Conservation (phyloP, 2,329 filamentous ascomycete species). For the Zymoseptoria passerinii region DNA sequence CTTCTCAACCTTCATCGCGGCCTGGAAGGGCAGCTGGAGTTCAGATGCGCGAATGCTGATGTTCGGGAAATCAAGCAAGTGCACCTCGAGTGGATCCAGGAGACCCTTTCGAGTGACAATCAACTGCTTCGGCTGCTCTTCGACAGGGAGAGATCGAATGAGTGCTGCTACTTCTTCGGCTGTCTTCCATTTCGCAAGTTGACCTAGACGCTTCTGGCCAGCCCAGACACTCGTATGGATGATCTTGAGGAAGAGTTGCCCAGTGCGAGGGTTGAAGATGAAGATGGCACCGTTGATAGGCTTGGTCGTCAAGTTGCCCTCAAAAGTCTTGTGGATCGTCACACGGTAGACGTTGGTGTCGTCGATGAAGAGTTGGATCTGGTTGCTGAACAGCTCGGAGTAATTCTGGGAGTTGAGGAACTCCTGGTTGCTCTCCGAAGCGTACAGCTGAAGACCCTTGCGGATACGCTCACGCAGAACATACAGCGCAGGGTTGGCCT, state of each 20-base stretch:
- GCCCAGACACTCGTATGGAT: constrained; percentile 99
- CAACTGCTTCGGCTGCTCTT: constrained; percentile 97
- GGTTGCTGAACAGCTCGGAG: constrained; percentile 97
- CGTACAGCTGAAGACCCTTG: constrained; percentile 95
- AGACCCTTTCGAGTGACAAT: constrained; percentile 98
- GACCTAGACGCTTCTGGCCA: constrained; percentile 96
- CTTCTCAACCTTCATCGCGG: constrained; percentile 99
- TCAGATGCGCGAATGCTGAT: constrained; percentile 98
- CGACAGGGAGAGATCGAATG: constrained; percentile 88
- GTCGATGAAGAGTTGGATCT: constrained; percentile 97
- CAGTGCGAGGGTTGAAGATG: constrained; percentile 98
- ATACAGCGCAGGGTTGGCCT: constrained; percentile 93
- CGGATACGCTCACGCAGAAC: constrained; percentile 95
- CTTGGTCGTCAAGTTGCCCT: constrained; percentile 97
- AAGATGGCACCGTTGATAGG: constrained; percentile 99
- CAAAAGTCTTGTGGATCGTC: constrained; percentile 98
- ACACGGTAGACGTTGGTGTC: constrained; percentile 99
- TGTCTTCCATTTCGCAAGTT: constrained; percentile 98
- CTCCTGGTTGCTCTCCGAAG: constrained; percentile 97
- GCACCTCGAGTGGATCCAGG: constrained; percentile 91
- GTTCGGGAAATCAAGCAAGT: constrained; percentile 95
- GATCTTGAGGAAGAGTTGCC: constrained; percentile 96
- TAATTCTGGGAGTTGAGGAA: constrained; percentile 99
- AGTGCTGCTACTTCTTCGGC: constrained; percentile 98
- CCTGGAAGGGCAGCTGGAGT: constrained; percentile 94